Evolutionary conservation across 2,329 filamentous ascomycete genomes (phyloP), one percentile per base, ranked within the genome.

Genomic region (Aspergillus luchuensis): DNA sequence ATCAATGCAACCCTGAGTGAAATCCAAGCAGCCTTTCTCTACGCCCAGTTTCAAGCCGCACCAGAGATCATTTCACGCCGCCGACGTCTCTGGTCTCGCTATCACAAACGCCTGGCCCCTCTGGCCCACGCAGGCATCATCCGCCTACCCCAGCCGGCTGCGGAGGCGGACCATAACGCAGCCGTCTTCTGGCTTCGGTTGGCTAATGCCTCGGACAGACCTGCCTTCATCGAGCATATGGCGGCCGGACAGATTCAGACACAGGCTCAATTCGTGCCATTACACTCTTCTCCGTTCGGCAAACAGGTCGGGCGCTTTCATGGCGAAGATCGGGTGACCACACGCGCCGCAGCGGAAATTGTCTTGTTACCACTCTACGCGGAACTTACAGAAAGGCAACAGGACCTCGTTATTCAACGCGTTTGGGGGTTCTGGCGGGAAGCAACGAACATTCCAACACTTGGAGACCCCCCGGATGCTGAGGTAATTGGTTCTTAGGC

Each of bases 1-100:
- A 23, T 56, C 10, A 66, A 58, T 4, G 56, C 55, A 5, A 54
- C 41, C 4, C 41, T 65, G 2, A 54, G 43, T 7, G 65, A 66
- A 23, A 19, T 60, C 13, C 65, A 66, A 21, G 59, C 63, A 2
- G 61, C 63, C 5, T 64, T 62, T 43, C 57, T 66, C 2, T 63
- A 59, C 10, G 52, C 48, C 5, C 61, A 65, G 23, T 15, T 66
- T 3, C 57, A 65, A 23, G 57, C 56, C 1, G 49, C 49, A 2
- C 56, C 63, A 28, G 2, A 45, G 8, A 66, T 66, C 5, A 28
- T 50, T 13, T 28, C 51, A 13, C 43, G 25, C 5, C 51, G 62
- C 7, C 55, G 38, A 13, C 30, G 53, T 6, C 49, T 63, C 17
- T 64, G 62, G 62, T 19, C 49, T 3, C 47, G 41, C 13, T 64